These are phyloP conservation scores for Annulohypoxylon truncatum DNA, from an alignment of 2,329 filamentous ascomycete genomes.

Conservation along the genomic window DNA sequence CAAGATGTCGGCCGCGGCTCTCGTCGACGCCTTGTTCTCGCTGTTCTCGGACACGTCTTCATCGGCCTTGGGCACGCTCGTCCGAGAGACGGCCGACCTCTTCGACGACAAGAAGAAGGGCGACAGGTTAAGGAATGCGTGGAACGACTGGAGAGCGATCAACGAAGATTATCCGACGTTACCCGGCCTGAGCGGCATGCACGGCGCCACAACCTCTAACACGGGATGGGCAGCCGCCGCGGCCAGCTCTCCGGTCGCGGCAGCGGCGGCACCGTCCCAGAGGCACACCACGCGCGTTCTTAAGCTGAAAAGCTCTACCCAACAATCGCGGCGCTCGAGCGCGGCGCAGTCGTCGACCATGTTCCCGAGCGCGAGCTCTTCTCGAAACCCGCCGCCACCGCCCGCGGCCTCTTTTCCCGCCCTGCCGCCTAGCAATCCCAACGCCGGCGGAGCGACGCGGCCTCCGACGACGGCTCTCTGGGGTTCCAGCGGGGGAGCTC, in stretches of 20 bases:
- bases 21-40: constrained; percentile 89
- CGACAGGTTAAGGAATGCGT: constrained; percentile 80
- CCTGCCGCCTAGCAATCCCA: constrained; percentile 40
- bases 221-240: constrained; percentile 72
- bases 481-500: constrained; percentile 34
- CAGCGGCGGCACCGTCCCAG: constrained; percentile 56
- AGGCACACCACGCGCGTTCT: constrained; percentile 66
- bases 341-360: constrained; percentile 40
- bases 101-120: constrained; percentile 86
- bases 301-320: constrained; percentile 66
- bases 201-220: constrained; percentile 67
- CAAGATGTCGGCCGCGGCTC: constrained; percentile 75
- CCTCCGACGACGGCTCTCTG: constrained; percentile 42
- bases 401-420: constrained; percentile 47
- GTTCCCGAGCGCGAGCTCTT: constrained; percentile 23
- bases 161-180: constrained; percentile 95
- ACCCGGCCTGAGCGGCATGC: constrained; percentile 77
- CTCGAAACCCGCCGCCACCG: constrained; percentile 32
- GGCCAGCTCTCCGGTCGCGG: constrained; percentile 55
- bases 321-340: constrained; percentile 53
- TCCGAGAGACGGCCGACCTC: constrained; percentile 91
- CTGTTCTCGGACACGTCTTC: constrained; percentile 84
- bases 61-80: constrained; percentile 84
- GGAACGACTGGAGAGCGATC: constrained; percentile 95
- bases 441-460: constrained; percentile 20